These are phyloP conservation scores for Phyllostachys edulis DNA, from an alignment of 176 grass and related monocot genomes.

Conservation along the genomic window DNA sequence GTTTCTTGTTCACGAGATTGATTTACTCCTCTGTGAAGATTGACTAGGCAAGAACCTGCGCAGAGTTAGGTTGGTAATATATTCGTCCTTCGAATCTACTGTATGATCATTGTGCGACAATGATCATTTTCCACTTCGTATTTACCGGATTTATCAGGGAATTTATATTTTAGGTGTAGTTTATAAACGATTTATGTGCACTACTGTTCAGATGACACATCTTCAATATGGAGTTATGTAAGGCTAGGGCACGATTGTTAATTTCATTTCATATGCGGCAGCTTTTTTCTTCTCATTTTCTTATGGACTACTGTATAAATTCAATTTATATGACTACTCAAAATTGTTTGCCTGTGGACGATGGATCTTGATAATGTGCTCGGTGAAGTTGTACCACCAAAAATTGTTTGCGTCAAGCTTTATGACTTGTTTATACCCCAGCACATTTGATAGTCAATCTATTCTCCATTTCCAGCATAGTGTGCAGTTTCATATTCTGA, in stretches of 20 bases:
- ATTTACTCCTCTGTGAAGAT: conserved; percentile 49
- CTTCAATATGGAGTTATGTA: neutral
- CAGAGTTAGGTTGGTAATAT: neutral
- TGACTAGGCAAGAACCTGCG: conserved; percentile 11
- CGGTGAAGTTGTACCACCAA: neutral
- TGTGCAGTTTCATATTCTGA: neutral
- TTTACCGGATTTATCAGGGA: neutral
- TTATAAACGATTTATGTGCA: neutral
- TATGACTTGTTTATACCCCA: neutral
- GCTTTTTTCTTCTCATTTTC: neutral
- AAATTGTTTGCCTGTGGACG: neutral
- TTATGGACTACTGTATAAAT: neutral
- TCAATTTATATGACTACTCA: neutral
- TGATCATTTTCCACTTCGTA: neutral
- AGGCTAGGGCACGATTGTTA: neutral
- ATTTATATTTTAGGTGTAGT: neutral
- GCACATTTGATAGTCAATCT: neutral
- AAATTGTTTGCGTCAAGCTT: neutral
- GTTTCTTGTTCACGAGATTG: conserved; percentile 40
- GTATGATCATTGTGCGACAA: neutral
- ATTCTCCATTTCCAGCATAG: neutral
- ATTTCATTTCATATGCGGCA: neutral
- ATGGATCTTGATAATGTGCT: neutral
- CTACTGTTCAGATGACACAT: neutral
- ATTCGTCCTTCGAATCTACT: neutral